Base-by-base conservation (phyloP, 371 early-diverging fungal genomes). In the Actinomucor elegans region DNA sequence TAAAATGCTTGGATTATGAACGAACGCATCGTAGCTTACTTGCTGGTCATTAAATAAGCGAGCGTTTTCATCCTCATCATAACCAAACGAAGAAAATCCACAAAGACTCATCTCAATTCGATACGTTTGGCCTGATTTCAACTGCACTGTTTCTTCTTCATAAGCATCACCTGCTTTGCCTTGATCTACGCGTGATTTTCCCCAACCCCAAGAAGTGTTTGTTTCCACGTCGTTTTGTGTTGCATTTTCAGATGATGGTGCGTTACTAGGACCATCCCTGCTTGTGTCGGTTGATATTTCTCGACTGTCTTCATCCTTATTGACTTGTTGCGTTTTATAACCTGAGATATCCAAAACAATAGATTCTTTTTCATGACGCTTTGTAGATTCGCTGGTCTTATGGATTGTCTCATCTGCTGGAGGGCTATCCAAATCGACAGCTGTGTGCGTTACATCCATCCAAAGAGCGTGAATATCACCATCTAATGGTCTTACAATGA, bases 1-100 rank as follows among this genome's bases (percentile, higher is more conserved):
- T 18, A 92, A 48, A 5, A 91, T 26, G 21, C 77, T 73, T 1
- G 93, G 88, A 38, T 86, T 85, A 29, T 78, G 71, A 9, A 71
- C 62, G 63, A 92, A 90, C 1, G 73, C 59, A 10, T 84, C 83
- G 49, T 81, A 91, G 1, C 81, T 66, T 17, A 87, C 64, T 32
- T 68, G 67, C 37, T 85, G 70, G 24, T 80, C 59, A 11, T 73
- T 54, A 63, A 94, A 94, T 0, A 84, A 29, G 2, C 57, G 62
- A 11, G 69, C 84, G 40, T 87, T 85, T 18, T 73, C 78, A 34
- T 71, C 59, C 44, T 64, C 67, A 7, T 71, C 66, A 8, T 43
- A 40, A 2, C 71, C 69, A 59, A 80, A 64, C 8, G 73, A 61
- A 3, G 63, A 55, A 15, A 75, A 49, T 8, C 79, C 75, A 59